Evolutionary conservation across 768 basidiomycete genomes (phyloP), one percentile per base, ranked within the genome.

Genomic region (Naganishia vishniacii): DNA sequence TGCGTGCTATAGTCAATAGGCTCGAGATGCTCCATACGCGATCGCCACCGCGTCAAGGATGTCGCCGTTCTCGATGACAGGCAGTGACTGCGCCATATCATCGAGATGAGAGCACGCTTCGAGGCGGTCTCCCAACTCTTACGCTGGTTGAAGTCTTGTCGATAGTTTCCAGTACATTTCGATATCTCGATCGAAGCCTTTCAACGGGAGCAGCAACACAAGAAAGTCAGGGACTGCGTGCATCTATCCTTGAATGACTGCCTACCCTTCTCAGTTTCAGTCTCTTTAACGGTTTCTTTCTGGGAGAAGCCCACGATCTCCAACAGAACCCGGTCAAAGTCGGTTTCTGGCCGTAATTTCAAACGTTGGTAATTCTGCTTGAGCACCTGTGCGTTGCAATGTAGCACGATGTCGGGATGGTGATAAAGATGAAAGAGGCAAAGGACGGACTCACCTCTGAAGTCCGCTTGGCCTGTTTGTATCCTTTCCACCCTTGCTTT

Each of bases 401-500:
- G 9, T 11, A 20, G 25, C 8, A n/a, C n/a, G n/a, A n/a, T n/a
- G n/a, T n/a, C n/a, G n/a, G n/a, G n/a, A n/a, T n/a, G n/a, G n/a
- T n/a, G n/a, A n/a, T n/a, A n/a, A n/a, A n/a, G n/a, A n/a, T n/a
- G n/a, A n/a, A n/a, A n/a, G n/a, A n/a, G n/a, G n/a, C n/a, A n/a
- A n/a, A n/a, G n/a, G n/a, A n/a, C n/a, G n/a, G 23, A 62, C 63
- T 25, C 16, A 68, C 67, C 48, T 59, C 45, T 25, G 45, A 66
- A n/a, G 45, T 42, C 45, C 61, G 47, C 48, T 37, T 67, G 20
- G 67, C 70, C 18, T 69, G 67, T 56, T 67, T 61, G 47, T 72
- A 72, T 6, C 67, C 67, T 26, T 37, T 46, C 69, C 68, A 70
- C 7, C 59, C 65, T 53, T 72, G 71, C 18, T 67, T 66, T 59